These are phyloP conservation scores for Solanum hybrid DNA, from an alignment of 305 asterid species.

Conservation along the genomic window DNA sequence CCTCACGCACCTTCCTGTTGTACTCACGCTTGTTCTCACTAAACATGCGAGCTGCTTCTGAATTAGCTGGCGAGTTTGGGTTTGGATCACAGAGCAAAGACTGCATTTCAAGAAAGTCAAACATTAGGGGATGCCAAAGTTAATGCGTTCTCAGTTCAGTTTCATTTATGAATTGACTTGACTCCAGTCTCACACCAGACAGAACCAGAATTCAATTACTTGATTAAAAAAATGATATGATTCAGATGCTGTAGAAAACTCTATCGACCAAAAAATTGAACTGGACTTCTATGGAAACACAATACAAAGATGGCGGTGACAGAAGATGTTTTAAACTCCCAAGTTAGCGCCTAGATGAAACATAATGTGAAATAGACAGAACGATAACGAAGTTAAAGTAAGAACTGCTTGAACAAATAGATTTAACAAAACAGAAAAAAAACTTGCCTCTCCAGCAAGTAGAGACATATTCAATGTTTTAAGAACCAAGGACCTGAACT, in stretches of 20 bases:
- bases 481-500: neutral
- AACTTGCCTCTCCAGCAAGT: neutral
- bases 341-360: neutral
- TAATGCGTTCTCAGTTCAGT: neutral
- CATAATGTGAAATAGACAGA: neutral
- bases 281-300: neutral
- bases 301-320: neutral
- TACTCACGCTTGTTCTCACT: constrained; percentile 14
- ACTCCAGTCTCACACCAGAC: neutral
- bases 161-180: neutral
- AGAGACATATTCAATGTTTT: neutral
- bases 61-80: constrained; percentile 16
- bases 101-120: constrained; percentile 1
- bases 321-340: neutral
- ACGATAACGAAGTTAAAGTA: neutral
- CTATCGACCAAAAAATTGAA: neutral
- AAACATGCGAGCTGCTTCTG: constrained; percentile 12
- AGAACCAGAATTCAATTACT: neutral
- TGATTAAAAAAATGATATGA: neutral
- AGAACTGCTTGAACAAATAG: neutral
- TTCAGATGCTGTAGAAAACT: neutral
- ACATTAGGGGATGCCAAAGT: neutral
- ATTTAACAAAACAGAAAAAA: neutral
- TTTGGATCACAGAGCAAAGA: constrained; percentile 17
- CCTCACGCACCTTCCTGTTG: constrained; percentile 15